Percentiles rank a stretch among this genome's conserved stretches.
Conservation (phyloP, 129 eudicot species). For the Lactuca saligna region DNA sequence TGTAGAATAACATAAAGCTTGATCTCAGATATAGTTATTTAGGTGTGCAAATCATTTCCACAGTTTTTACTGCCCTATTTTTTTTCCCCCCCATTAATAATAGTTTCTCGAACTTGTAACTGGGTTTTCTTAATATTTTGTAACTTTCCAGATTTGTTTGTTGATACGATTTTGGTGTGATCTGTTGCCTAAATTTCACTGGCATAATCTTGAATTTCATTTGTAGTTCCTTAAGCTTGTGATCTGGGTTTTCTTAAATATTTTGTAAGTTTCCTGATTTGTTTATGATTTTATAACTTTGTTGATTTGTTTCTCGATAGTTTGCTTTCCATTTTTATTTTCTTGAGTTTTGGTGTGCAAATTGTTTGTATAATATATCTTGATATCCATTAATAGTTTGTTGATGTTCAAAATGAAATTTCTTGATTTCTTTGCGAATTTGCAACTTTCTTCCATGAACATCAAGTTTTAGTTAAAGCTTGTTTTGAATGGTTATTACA, state of each 20-base stretch:
- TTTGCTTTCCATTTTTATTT: too few species aligned
- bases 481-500: neutral
- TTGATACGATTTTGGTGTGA: neutral
- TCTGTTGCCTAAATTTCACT: neutral
- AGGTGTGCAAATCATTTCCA: conserved; percentile 3
- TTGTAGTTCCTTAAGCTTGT: neutral
- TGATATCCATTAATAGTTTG: conserved; percentile 3
- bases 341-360: neutral
- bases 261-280: neutral
- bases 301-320: conserved; percentile 9
- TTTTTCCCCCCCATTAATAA: neutral
- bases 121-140: neutral
- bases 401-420: neutral
- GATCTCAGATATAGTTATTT: conserved; percentile 17
- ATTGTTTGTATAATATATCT: neutral
- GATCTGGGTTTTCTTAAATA: neutral
- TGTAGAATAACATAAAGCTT: conserved; percentile 9
- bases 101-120: neutral
- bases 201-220: neutral
- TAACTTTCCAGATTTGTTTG: conserved; percentile 17
- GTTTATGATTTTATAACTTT: conserved; percentile 7
- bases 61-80: neutral
- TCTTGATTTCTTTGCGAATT: neutral
- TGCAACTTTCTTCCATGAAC: neutral
- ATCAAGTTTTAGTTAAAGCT: neutral